Base-by-base conservation (phyloP, 306 rosid species). In the Trifolium repens region DNA sequence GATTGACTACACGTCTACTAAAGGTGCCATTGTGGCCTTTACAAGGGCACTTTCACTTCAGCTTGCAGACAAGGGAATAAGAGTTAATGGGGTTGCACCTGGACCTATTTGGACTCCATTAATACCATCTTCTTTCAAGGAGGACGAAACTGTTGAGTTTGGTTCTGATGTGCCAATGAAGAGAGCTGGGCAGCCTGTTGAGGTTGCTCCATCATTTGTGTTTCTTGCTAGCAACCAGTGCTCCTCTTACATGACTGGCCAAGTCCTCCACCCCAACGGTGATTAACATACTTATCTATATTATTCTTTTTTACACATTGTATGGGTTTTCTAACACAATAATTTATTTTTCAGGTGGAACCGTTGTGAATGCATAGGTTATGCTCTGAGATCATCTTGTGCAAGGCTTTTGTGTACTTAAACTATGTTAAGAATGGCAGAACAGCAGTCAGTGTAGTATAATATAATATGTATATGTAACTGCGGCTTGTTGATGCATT, bases 101-200 rank as follows among this genome's bases (percentile, higher is more conserved):
- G 96, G 98, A 62, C 96, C 96, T 14, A 88, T 91, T 2, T 93
- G 96, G 93, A 91, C 96, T 1, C 96, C 96, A 5, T 52, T 93
- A 32, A 82, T 73, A 43, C 89, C 90, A 0, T 74, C 96, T 1
- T 82, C 94, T 7, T 70, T 85, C 5, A 39, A 40, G 5, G 83
- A 70, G 24, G 88, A 85, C 3, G 74, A 87, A 40, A 67, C 63
- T 7, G 76, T 46, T 9, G 27, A 63, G 2, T 86, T 87, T 16
- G 91, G 94, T 12, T 14, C 72, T 0, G 70, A 86, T 30, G 88
- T 77, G 61, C 90, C 91, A 0, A 93, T 91, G 98, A 84, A 85
- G 68, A 87, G 96, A 67, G 90, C 96, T 46, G 93, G 96, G 2
- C 96, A 93, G 32, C 98, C 96, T 2, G 37, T 80, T 61, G 96